Base-by-base conservation (phyloP, 1,284 basidiomycete genomes). In the Pseudozyma sp. region DNA sequence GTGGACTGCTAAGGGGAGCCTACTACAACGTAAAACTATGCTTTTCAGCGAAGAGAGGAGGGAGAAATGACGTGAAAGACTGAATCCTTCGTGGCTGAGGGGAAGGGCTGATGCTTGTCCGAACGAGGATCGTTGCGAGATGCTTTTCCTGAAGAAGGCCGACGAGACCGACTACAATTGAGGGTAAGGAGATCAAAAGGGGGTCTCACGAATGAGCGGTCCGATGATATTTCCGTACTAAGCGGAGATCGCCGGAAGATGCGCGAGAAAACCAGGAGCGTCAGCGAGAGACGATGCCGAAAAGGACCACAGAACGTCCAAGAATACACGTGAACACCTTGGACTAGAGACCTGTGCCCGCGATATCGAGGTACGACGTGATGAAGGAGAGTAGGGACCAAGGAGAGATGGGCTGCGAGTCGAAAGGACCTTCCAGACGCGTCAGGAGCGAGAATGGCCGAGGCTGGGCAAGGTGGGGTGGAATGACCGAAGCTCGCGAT, bases 31-130 rank as follows among this genome's bases (percentile, higher is more conserved):
- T 42, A 42, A 3, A 24, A 35, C 4, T 7, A 45, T 54, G 53
- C 53, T 45, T 37, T 54, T 46, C 13, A 7, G 13, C 2, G n/a
- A 42, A 42, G 39, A 16, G 13, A 42, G 2, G 39, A 42, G 11
- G 34, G 17, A 10, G 43, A 45, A 44, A 34, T 13, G 46, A 52
- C 37, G 39, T 39, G 45, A 47, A 43, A 39, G 45, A 42, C 39
- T 68, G 17, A 57, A 57, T 61, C 57, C 44, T 45, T 40, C 49
- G 19, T 43, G 46, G 45, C 16, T 48, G 16, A 30, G 35, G 17
- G 16, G 14, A 40, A 17, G 24, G n/a, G 44, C 53, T 49, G 46
- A 61, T 53, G 59, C 65, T 58, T 57, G 54, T 62, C 65, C 65
- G 29, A 46, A 55, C 24, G 45, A 49, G 24, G 31, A 19, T n/a